Base-by-base conservation (phyloP, 768 basidiomycete genomes). In the Psilocybe tampanensis region DNA sequence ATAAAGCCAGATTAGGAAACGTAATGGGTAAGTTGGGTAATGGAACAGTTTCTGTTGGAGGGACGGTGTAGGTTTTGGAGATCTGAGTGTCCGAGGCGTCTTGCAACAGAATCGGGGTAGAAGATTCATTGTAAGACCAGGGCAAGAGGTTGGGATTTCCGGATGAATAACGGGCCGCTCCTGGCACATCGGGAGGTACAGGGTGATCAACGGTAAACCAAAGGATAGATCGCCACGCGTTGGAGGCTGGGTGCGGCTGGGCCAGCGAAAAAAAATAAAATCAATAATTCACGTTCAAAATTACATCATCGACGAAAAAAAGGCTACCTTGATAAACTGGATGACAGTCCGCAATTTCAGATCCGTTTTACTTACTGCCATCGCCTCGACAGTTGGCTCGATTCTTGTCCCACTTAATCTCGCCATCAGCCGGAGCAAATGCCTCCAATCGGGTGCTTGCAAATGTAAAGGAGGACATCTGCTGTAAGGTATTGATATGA, bases 161-260 rank as follows among this genome's bases (percentile, higher is more conserved):
- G 52, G 80, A 83, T 1, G 72, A 74, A 63, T 78, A 86, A 67
- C 77, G 83, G 64, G 76, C 69, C 2, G 78, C 74, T 36, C 74
- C 74, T 4, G 72, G 76, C 12, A 76, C 57, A 12, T 73, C 74
- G 3, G 75, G 63, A 24, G 89, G 87, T 1, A 84, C 67, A 1
- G 86, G 84, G 63, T 85, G 76, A 64, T 94, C 92, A 52, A 90
- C 81, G 1, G 88, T 86, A 62, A 94, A 84, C 80, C 90, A 93
- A 15, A 93, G 69, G 19, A 93, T 74, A 9, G 86, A 86, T 52
- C 87, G 80, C 92, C 92, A 94, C 17, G 86, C 83, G 4, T 72
- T 64, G 0, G 86, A 79, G 18, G 76, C 65, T 36, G 79, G 82
- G 63, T 88, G 83, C 8, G 86, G 77, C 89, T 92, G 29, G 17